phyloP scores from a whole-genome alignment of 2,329 filamentous ascomycete species.

The Claviceps arundinis region DNA sequence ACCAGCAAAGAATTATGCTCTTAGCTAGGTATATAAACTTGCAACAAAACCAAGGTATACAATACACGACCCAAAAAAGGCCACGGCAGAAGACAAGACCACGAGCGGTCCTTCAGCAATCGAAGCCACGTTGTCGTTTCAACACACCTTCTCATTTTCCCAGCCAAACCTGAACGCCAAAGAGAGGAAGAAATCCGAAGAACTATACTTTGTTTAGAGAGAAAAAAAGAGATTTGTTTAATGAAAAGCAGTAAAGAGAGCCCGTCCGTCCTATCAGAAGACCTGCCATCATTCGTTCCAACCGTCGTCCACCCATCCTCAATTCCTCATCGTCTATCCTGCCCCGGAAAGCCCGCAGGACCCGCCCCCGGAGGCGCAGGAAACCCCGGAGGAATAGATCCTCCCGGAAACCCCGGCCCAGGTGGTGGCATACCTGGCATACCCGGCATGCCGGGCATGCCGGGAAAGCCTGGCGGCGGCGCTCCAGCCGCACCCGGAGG shows the following conservation, averaged over 20 bases:
- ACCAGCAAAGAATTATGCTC: neutral
- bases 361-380: neutral
- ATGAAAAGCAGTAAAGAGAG: neutral
- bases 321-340: conserved; percentile 23
- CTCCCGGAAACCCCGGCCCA: conserved; percentile 30
- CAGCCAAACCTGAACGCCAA: conserved; percentile 16
- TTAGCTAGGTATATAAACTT: neutral
- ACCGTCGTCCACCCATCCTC: neutral
- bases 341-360: conserved; percentile 20
- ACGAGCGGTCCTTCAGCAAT: neutral
- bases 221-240: neutral
- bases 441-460: conserved; percentile 11
- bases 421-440: conserved; percentile 26
- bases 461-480: conserved; percentile 18
- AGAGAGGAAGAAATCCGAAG: conserved; percentile 15
- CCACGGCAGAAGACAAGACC: no score
- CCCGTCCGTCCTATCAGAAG: neutral
- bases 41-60: no score
- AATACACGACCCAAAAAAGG: no score
- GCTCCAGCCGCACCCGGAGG: conserved; percentile 17
- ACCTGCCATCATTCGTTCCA: neutral
- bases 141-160: neutral
- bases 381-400: conserved; percentile 17
- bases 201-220: conserved; percentile 7
- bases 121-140: neutral